Percentiles rank a stretch among this genome's conserved stretches.
Conservation (phyloP, 441 rosid genomes). For the Populus hybrid region DNA sequence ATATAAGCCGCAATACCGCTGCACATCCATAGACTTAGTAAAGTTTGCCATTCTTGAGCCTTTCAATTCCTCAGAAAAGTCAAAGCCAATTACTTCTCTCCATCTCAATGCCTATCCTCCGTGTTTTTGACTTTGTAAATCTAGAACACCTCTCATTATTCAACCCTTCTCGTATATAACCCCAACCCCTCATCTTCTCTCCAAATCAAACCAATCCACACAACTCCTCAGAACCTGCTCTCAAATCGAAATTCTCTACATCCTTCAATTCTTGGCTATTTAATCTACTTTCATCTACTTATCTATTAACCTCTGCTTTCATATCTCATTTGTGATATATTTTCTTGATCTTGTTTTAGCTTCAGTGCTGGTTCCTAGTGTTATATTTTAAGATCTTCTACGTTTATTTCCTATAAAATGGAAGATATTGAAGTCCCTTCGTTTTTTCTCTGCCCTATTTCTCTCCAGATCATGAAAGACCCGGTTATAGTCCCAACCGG, state of each 20-base stretch:
- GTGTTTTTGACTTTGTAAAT: constrained; percentile 51
- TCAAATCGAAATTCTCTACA: background rate
- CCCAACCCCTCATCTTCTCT: background rate
- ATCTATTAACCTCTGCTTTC: background rate
- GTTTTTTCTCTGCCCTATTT: constrained; percentile 74
- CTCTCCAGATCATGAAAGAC: constrained; percentile 81
- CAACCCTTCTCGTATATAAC: background rate
- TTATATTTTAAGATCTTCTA: background rate
- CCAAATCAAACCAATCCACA: background rate
- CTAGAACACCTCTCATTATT: constrained; percentile 17
- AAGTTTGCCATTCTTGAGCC: constrained; percentile 37
- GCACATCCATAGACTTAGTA: constrained; percentile 21
- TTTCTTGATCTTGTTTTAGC: background rate
- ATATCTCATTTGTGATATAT: constrained; percentile 6
- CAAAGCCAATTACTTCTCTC: constrained; percentile 25
- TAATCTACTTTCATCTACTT: background rate
- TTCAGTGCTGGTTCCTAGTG: background rate
- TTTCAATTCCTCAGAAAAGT: constrained; percentile 41
- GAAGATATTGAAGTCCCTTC: constrained; percentile 75
- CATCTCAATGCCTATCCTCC: constrained; percentile 21
- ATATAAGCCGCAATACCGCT: constrained; percentile 8
- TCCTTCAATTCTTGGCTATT: background rate
- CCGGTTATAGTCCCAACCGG: constrained; percentile 71
- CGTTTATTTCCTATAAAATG: constrained; percentile 24
- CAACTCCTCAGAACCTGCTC: background rate